These are phyloP conservation scores for Eimeria falciformis DNA, from an alignment of 169 alveolate species.

Conservation along the genomic window DNA sequence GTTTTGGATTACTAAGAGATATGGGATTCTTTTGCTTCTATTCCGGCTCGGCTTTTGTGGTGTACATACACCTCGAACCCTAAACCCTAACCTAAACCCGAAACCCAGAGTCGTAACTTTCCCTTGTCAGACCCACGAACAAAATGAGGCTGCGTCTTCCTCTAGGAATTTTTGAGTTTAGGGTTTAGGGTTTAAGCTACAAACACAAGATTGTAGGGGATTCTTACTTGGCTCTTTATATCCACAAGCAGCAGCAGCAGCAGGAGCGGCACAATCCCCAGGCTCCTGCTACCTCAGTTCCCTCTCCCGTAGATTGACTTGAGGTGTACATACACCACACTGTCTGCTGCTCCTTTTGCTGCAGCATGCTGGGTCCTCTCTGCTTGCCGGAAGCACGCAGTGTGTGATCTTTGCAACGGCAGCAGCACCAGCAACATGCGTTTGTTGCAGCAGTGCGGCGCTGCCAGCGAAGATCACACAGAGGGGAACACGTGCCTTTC, in stretches of 20 bases:
- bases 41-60: neutral
- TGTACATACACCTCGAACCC: neutral
- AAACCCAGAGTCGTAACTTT: neutral
- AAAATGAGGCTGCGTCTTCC: neutral
- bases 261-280: neutral
- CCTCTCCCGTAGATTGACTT: too few relatives aligned
- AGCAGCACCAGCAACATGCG: neutral
- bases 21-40: neutral
- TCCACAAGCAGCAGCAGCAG: neutral
- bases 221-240: too few relatives aligned
- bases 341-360: too few relatives aligned
- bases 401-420: neutral
- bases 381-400: too few relatives aligned
- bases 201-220: neutral
- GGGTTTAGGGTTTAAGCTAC: neutral
- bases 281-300: neutral
- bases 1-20: neutral
- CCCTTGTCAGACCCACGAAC: neutral
- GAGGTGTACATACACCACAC: too few relatives aligned
- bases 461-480: too few relatives aligned
- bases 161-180: neutral
- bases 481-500: neutral
- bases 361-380: too few relatives aligned
- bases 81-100: conserved; percentile 43
- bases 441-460: neutral